Evolutionary conservation across 306 rosid species (phyloP).

Genomic region (Cucurbita argyrosperma): DNA sequence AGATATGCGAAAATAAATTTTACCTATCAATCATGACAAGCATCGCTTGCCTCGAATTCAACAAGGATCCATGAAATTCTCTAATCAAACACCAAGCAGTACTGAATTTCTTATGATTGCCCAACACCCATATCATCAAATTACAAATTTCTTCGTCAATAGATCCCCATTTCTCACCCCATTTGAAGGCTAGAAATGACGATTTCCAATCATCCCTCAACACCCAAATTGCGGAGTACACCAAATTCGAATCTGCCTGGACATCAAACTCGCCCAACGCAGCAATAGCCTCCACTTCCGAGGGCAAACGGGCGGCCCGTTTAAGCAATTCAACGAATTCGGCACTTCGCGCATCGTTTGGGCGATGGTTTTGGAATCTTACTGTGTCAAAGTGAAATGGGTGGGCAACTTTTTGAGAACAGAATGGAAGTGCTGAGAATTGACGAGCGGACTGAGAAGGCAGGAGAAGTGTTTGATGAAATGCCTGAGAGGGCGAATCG

Average conservation of each 20-base stretch:
- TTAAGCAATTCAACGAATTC: constrained; percentile 37
- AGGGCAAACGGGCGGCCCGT: constrained; percentile 9
- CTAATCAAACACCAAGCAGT: constrained; percentile 71
- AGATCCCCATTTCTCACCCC: constrained; percentile 42
- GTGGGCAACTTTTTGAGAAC: constrained; percentile 5
- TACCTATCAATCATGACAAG: constrained; percentile 80
- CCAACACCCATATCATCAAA: constrained; percentile 77
- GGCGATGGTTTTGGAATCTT: constrained; percentile 10
- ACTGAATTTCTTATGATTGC: constrained; percentile 46
- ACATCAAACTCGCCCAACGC: constrained; percentile 31
- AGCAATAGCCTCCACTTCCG: constrained; percentile 40
- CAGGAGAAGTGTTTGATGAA: constrained; percentile 38
- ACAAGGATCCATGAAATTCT: constrained; percentile 46
- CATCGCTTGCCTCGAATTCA: constrained; percentile 53
- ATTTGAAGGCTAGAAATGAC: constrained; percentile 52
- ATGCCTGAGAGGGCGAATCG: constrained; percentile 21
- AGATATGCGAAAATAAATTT: not conserved
- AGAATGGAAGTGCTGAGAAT: constrained; percentile 20
- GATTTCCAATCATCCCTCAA: constrained; percentile 46
- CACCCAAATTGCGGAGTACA: constrained; percentile 52
- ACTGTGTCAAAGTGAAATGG: constrained; percentile 14
- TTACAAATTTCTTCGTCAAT: constrained; percentile 45
- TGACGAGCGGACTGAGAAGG: constrained; percentile 12
- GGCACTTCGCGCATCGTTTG: constrained; percentile 16
- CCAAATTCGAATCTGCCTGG: constrained; percentile 20